phyloP scores from a whole-genome alignment of 1,284 basidiomycete genomes.

The Papiliotrema laurentii region DNA sequence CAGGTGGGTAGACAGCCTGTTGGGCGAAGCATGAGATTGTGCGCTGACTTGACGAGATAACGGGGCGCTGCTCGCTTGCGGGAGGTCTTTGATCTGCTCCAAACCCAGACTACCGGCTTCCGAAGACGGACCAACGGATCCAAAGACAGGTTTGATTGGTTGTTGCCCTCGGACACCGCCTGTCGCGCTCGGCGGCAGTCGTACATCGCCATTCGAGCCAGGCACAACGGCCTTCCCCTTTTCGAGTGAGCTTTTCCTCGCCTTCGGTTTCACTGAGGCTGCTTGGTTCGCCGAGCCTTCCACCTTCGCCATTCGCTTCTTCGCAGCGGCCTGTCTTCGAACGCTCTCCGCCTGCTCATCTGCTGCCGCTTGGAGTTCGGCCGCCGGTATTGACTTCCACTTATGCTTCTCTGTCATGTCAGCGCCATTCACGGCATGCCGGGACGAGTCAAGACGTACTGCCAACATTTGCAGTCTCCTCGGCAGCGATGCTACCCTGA shows the following conservation, averaged over 20 bases:
- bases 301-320: conserved; percentile 8
- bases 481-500: conserved; percentile 13
- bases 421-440: background rate
- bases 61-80: background rate
- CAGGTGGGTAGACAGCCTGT: background rate
- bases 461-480: conserved; percentile 11
- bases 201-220: conserved; percentile 7
- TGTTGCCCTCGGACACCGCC: conserved; percentile 1
- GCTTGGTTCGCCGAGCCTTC: background rate
- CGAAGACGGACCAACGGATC: conserved; percentile 4
- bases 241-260: conserved; percentile 10
- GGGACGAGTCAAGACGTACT: conserved; percentile 17
- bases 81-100: background rate
- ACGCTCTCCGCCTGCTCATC: conserved; percentile 39
- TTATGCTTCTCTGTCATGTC: conserved; percentile 41
- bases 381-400: conserved; percentile 47
- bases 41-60: conserved; percentile 7
- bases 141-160: conserved; percentile 20
- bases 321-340: conserved; percentile 10
- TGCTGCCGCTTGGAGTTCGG: conserved; percentile 46
- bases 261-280: conserved; percentile 7
- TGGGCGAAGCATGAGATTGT: conserved; percentile 12
- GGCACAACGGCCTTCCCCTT: conserved; percentile 9
- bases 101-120: conserved; percentile 1
- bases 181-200: conserved; percentile 14